Conservation (phyloP, 495 filamentous ascomycete genomes). For the Poronia punctata region DNA sequence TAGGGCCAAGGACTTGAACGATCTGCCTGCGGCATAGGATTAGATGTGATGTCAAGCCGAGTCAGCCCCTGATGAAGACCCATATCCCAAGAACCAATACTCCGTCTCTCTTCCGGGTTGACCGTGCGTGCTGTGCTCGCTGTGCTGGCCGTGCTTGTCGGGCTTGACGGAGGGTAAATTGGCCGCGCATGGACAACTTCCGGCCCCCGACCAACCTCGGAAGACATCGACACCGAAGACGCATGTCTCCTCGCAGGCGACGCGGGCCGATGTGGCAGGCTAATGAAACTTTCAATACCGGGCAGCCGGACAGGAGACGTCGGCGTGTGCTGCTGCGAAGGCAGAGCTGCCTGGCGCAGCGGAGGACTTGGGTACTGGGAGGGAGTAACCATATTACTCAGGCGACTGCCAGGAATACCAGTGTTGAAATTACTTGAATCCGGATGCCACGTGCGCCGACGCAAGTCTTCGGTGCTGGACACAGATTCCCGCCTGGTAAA, state of each 20-base stretch:
- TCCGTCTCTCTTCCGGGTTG: slow-evolving; percentile 51
- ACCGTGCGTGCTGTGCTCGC: slow-evolving; percentile 42
- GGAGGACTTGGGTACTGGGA: slow-evolving; percentile 50
- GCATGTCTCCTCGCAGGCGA: slow-evolving; percentile 57
- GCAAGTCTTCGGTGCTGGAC: slow-evolving; percentile 60
- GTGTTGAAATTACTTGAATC: slow-evolving; percentile 52
- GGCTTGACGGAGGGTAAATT: too few species aligned
- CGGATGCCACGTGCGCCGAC: slow-evolving; percentile 85
- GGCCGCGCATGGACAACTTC: slow-evolving; percentile 29
- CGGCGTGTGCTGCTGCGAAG: slow-evolving; percentile 19
- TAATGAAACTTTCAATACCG: slow-evolving; percentile 61
- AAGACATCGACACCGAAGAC: slow-evolving; percentile 66
- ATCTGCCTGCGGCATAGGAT: slow-evolving; percentile 49
- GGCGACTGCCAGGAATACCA: slow-evolving; percentile 28
- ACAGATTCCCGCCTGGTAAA: slow-evolving; percentile 59
- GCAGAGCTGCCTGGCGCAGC: slow-evolving; percentile 48
- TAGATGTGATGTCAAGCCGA: slow-evolving; percentile 61
- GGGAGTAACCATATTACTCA: slow-evolving; percentile 48
- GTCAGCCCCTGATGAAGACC: slow-evolving; percentile 67
- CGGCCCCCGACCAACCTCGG: slow-evolving; percentile 33
- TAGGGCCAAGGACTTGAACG: slow-evolving; percentile 44
- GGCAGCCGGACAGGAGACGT: slow-evolving; percentile 55
- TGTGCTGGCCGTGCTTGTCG: too few species aligned
- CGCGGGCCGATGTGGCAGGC: slow-evolving; percentile 26
- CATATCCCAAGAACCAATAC: slow-evolving; percentile 66